Conservation (phyloP, 148 eudicot genomes). For the Agrostemma githago region DNA sequence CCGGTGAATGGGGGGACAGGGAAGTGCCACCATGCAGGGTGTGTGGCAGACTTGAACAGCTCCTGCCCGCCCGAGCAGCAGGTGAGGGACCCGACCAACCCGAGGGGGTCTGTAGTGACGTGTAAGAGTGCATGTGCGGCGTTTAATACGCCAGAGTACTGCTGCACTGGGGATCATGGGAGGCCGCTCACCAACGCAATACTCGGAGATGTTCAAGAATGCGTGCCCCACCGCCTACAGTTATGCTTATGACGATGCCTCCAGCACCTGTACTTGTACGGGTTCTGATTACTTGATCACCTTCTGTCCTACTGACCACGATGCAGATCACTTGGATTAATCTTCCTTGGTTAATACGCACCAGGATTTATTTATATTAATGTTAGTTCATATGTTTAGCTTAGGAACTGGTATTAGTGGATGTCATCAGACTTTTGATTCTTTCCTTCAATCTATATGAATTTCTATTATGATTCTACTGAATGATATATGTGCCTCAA, state of each 20-base stretch:
- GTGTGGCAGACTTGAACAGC: slow-evolving; percentile 48
- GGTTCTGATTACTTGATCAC: slow-evolving; percentile 67
- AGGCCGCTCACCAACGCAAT: slow-evolving; percentile 49
- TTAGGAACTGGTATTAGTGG: too few relatives aligned
- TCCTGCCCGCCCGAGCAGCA: slow-evolving; percentile 56
- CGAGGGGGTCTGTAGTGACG: slow-evolving; percentile 41
- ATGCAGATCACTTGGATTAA: not conserved
- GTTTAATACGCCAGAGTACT: slow-evolving; percentile 52
- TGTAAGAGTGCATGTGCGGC: slow-evolving; percentile 71
- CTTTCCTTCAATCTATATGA: too few relatives aligned
- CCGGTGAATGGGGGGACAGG: slow-evolving; percentile 47
- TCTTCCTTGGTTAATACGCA: too few relatives aligned
- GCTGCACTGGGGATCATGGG: slow-evolving; percentile 62
- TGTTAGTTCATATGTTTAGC: too few relatives aligned
- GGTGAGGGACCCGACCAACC: slow-evolving; percentile 25
- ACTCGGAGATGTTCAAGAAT: slow-evolving; percentile 60
- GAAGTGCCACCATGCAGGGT: slow-evolving; percentile 62
- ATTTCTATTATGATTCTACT: too few relatives aligned
- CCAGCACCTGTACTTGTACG: slow-evolving; percentile 78
- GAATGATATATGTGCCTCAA: too few relatives aligned
- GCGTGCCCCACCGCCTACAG: slow-evolving; percentile 84
- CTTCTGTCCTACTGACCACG: slow-evolving; percentile 52
- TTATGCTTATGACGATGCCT: slow-evolving; percentile 77
- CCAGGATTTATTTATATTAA: too few relatives aligned
- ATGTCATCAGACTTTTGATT: too few relatives aligned